Percentiles rank a stretch among this genome's conserved stretches.
Evolutionary conservation across 805 yeast species (phyloP).

Genomic region (Kuraishia cidri): DNA sequence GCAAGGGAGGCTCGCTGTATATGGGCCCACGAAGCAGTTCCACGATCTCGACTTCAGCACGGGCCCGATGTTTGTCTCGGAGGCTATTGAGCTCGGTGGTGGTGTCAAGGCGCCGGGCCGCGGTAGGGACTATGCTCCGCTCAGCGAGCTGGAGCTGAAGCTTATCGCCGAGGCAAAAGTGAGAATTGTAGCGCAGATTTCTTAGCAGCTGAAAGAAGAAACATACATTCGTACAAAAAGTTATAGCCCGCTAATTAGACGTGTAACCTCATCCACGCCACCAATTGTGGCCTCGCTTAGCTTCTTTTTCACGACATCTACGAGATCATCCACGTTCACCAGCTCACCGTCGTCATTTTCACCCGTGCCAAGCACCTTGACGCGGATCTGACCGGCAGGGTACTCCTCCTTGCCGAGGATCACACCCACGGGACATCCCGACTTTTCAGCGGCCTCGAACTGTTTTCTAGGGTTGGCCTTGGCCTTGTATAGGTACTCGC

Average conservation of each 20-base stretch:
- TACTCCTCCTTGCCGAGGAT: constrained; percentile 94
- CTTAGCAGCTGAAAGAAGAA: too few relatives aligned
- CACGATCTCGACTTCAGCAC: constrained; percentile 25
- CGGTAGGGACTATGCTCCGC: constrained; percentile 1
- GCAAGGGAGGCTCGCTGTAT: constrained; percentile 12
- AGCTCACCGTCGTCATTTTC: constrained; percentile 82
- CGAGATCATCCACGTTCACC: constrained; percentile 52
- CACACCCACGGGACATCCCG: constrained; percentile 85
- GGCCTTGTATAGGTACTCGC: constrained; percentile 87
- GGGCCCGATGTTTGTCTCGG: constrained; percentile 18
- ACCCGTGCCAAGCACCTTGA: constrained; percentile 85
- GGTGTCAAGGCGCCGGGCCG: constrained; percentile 5
- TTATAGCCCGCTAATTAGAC: constrained; percentile 28
- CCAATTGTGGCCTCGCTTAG: constrained; percentile 29
- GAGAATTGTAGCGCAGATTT: not conserved
- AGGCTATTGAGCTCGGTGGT: constrained; percentile 18
- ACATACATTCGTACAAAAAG: too few relatives aligned
- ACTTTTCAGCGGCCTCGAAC: constrained; percentile 94
- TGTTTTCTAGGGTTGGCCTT: constrained; percentile 95
- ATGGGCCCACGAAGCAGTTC: constrained; percentile 19
- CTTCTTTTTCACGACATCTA: constrained; percentile 31
- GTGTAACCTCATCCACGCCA: constrained; percentile 57
- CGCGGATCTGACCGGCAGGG: constrained; percentile 71
- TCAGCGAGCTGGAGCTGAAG: not conserved
- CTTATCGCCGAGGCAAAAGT: not conserved